Base-by-base conservation (phyloP, 331 rosid species). In the Malus hybrid region DNA sequence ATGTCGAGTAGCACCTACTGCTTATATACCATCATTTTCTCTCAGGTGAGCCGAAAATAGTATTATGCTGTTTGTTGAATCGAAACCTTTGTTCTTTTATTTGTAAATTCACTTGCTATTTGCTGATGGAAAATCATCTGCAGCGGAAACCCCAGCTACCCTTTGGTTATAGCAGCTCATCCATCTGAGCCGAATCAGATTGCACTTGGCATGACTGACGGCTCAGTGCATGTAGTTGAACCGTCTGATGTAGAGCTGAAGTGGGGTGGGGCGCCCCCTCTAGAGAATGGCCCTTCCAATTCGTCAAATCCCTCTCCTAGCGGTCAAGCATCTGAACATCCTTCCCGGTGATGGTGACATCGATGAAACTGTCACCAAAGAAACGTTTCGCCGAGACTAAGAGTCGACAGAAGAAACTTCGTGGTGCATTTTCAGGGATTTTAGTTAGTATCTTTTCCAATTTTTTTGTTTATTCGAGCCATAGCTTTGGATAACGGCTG, bases 121-220 rank as follows among this genome's bases (percentile, higher is more conserved):
- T 48, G 29, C 70, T 75, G 39, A 69, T 46, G 19, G n/a, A 66
- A 24, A 42, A 31, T 73, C 59, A 48, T 64, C 31, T 29, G 71
- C 70, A 42, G 81, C 46, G 32, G 76, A 76, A 79, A 55, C 60
- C 69, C 74, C 19, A 70, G 52, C 50, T 83, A 76, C 73, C 86
- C 86, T 61, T 36, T 80, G 71, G 86, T 83, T 5, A 34, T 83
- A 42, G 86, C 86, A 13, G 81, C 84, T 69, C 86, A 83, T 73
- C 86, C 86, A 6, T 76, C 82, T 0, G 86, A 83, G 81, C 73
- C 86, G 13, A 83, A 80, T 79, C 86, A 83, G 79, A 63, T 83
- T 42, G 84, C 86, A 9, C 67, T 83, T 1, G 86, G 86, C 60
- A 83, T 83, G 84, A 80, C 73, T 8, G 86, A 83, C 0, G 84